phyloP scores from a whole-genome alignment of 106 monocot species.

The Dendrobium nobile region DNA sequence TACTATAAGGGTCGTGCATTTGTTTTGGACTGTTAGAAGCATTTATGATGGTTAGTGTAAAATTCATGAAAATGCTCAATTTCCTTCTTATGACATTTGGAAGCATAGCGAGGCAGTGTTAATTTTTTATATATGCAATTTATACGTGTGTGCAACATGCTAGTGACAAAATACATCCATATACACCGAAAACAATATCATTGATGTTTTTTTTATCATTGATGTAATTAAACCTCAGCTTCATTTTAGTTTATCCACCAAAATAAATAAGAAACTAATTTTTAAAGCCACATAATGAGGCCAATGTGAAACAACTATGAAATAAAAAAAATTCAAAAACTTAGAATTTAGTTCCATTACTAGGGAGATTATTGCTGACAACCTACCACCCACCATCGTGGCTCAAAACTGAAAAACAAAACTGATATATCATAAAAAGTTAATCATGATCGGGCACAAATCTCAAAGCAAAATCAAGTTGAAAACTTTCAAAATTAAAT shows the following conservation, averaged over 20 bases:
- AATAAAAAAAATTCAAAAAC: background rate
- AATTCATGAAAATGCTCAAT: background rate
- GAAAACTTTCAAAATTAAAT: no score
- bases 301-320: background rate
- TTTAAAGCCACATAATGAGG: background rate
- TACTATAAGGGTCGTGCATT: constrained; percentile 73
- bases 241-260: background rate
- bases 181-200: background rate
- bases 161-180: background rate
- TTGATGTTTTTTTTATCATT: background rate
- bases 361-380: background rate
- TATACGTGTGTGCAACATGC: background rate
- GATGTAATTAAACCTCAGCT: background rate
- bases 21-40: background rate
- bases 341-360: background rate
- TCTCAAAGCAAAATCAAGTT: no score
- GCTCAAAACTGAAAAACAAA: background rate
- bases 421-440: no score
- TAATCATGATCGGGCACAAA: no score
- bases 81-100: background rate
- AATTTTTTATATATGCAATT: background rate
- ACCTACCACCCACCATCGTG: background rate
- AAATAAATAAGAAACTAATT: background rate
- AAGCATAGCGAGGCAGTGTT: background rate
- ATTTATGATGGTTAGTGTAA: background rate